Base-by-base conservation (phyloP, 2,329 filamentous ascomycete genomes). In the Diaporthe sp. region DNA sequence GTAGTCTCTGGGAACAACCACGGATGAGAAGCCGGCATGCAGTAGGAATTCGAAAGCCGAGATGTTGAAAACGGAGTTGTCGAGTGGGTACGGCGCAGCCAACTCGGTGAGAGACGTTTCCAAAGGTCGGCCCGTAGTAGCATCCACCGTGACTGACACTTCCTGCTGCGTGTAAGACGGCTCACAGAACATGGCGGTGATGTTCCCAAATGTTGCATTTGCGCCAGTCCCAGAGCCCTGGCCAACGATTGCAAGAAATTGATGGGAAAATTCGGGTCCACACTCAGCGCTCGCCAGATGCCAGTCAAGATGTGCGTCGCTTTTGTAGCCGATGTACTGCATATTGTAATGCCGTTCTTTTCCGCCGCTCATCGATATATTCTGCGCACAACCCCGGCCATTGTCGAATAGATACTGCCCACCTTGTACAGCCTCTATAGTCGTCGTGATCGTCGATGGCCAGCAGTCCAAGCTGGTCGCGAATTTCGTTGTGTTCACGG, bases 101-200 rank as follows among this genome's bases (percentile, higher is more conserved):
- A n/a, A n/a, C n/a, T n/a, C n/a, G n/a, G n/a, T n/a, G n/a, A n/a
- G n/a, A n/a, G n/a, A n/a, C n/a, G n/a, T n/a, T n/a, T n/a, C n/a
- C n/a, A n/a, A n/a, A n/a, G n/a, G n/a, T n/a, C n/a, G n/a, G n/a
- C n/a, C 44, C 0, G 42, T 77, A 0, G 17, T 0, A 0, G 80
- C 75, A 1, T 74, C 70, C 0, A 91, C 82, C 0, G 83, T 87
- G 0, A 87, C 86, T 0, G 80, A 79, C 0, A 89, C 87, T 0
- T 81, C 17, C 53, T 90, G 87, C n/a, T 84, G 81, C 67, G 84
- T 86, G 73, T 91, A 92, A 0, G 46, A 77, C 0, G 87, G 75
- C 31, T 85, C 79, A 65, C 88, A 90, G 65, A 85, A 90, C 0
- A 86, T 31, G 0, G 84, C 83, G 0, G 84, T 86, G 0, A 84